Evolutionary conservation across 176 grass and related monocot genomes (phyloP).

Genomic region (Lolium rigidum): DNA sequence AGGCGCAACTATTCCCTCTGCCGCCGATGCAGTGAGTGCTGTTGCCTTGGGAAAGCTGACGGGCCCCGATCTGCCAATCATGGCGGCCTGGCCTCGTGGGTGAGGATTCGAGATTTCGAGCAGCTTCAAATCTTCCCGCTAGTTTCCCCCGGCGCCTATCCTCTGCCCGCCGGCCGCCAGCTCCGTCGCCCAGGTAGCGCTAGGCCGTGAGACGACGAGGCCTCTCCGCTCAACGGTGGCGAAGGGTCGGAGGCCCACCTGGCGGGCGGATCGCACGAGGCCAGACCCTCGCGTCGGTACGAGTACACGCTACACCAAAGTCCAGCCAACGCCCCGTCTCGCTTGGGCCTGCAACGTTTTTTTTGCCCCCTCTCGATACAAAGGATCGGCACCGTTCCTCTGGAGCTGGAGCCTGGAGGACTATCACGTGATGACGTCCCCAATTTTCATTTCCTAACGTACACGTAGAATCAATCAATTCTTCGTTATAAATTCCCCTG

Average conservation of each 20-base stretch:
- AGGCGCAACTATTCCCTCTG: too few relatives aligned
- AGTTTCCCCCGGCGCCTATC: neutral
- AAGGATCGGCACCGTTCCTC: neutral
- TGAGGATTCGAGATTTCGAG: neutral
- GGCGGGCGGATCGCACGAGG: constrained; percentile 21
- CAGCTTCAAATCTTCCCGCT: constrained; percentile 44
- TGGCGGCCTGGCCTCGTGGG: neutral
- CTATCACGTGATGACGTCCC: too few relatives aligned
- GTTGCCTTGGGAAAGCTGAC: constrained; percentile 2
- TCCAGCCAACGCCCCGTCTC: neutral
- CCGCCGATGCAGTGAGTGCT: neutral
- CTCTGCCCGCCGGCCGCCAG: too few relatives aligned
- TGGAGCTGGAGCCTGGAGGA: neutral
- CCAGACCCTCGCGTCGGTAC: too few relatives aligned
- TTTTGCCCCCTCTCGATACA: too few relatives aligned
- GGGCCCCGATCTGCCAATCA: neutral
- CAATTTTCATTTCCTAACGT: too few relatives aligned
- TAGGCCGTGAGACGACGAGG: neutral
- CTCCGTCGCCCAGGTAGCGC: too few relatives aligned
- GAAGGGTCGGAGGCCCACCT: neutral
- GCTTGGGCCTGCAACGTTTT: neutral
- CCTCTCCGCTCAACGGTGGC: too few relatives aligned
- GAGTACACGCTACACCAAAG: neutral
- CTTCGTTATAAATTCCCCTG: constrained; percentile 42
- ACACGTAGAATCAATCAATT: neutral